Evolutionary conservation across 169 alveolate genomes (phyloP), one percentile per base, ranked within the genome.

Genomic region (Miamiensis avidus): DNA sequence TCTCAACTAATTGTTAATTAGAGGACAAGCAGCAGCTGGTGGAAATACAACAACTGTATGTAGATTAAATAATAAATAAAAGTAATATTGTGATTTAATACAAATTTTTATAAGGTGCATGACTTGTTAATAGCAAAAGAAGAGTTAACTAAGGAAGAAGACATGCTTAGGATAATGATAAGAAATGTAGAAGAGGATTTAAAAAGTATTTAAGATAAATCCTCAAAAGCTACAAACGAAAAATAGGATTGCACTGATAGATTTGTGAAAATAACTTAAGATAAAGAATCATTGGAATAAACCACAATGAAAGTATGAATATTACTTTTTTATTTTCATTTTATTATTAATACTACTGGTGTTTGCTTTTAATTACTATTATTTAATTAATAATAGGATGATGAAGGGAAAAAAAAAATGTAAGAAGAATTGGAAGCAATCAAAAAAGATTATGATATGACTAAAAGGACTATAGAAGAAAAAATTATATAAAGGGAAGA

Each of bases 241-340:
- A 28, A 81, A 75, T n/a, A 75, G 75, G 25, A 81, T 31, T 31
- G 73, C 30, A 26, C 29, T n/a, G 65, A 81, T 31, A 33, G 84
- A 30, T 65, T 81, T 28, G 82, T 85, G 31, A 31, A 88, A 28
- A 82, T 84, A 49, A 73, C 81, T 29, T 25, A 82, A 76, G 69
- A 88, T 74, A 85, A 86, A 65, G 74, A 91, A 31, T 94, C 89
- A n/a, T 73, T 89, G 31, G 94, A 89, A 83, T 93, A 85, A 78
- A 49, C 4, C 4, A 49, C 69, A 20, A 49, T 49, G 69, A 11
- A 11, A 49, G 69, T 49, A 49, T 11, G 69, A 49, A 49, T 49
- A 49, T 49, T 49, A 49, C 20, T 49, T 49, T 49, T 11, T 49
- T 49, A 11, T 11, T 49, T 11, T 11, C 4, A 11, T 49, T 4